Base-by-base conservation (phyloP, 305 asterid species). In the Fraxinus platypoda region DNA sequence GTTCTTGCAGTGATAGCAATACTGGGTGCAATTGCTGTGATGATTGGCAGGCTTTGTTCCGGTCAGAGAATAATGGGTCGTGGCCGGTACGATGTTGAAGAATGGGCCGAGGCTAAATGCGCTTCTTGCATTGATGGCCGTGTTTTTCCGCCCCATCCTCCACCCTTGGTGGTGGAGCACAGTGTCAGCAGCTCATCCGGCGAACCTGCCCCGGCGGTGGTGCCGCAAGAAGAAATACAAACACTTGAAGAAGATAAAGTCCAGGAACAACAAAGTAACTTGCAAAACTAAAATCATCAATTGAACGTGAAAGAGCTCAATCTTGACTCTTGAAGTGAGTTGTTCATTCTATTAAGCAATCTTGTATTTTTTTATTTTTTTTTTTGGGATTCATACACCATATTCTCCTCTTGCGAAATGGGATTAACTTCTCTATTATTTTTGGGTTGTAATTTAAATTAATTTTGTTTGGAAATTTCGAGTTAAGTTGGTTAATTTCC, bases 41-140 rank as follows among this genome's bases (percentile, higher is more conserved):
- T 92, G 94, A 83, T 94, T 15, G 98, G 98, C 17, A 87, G 98
- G 74, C 87, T 93, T 4, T 93, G 97, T 83, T 88, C 97, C 28
- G 94, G 97, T 31, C 87, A 97, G 81, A 89, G 89, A 11, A 89
- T 95, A 26, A 83, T 89, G 88, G 98, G 98, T 19, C 89, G 49
- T 2, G 94, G 86, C 0, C 88, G 84, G 87, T 89, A 90, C 84
- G 97, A 91, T 76, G 84, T 93, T 23, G 96, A 91, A 64, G 81
- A 89, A 1, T 93, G 97, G 97, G 91, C 88, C 6, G 96, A 93
- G 83, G 80, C 89, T 25, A 93, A 92, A 87, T 93, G 96, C 82
- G 91, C 88, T 28, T 78, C 97, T 66, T 93, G 97, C 83, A 88
- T 93, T n/a, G 94, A 91, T 17, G 96, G 96, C 1, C 88, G 90